Percentiles rank a stretch among this genome's conserved stretches.
phyloP scores from a whole-genome alignment of 495 filamentous ascomycete genomes.

The Pyronema domesticum region DNA sequence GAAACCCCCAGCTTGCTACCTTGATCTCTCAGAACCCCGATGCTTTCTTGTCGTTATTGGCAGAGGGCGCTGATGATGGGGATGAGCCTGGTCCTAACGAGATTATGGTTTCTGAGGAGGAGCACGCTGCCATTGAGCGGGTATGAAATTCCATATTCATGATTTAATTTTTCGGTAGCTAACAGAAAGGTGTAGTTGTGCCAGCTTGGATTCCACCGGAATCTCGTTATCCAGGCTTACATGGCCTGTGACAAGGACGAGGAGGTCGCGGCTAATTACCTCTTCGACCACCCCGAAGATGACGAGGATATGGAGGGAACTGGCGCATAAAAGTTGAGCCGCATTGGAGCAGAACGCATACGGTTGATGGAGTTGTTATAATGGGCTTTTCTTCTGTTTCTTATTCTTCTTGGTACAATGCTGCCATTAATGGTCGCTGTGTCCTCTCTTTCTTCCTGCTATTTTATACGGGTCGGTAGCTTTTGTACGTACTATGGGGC shows the following conservation, averaged over 20 bases:
- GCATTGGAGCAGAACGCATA: not conserved
- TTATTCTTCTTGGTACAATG: not conserved
- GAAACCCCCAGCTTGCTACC: constrained; percentile 84
- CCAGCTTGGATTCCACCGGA: constrained; percentile 77
- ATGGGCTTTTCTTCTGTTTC: not conserved
- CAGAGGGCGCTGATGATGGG: constrained; percentile 54
- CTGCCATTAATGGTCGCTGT: not conserved
- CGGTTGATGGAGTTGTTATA: constrained; percentile 1
- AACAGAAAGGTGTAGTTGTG: constrained; percentile 42
- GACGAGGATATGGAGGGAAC: constrained; percentile 25
- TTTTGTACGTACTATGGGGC: constrained; percentile 1
- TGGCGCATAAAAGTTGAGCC: not conserved
- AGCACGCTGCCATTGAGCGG: constrained; percentile 89
- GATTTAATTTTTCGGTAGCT: not conserved
- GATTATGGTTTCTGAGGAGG: constrained; percentile 84
- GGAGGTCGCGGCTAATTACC: constrained; percentile 89
- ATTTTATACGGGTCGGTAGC: not conserved
- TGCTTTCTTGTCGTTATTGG: constrained; percentile 72
- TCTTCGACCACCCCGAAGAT: constrained; percentile 92
- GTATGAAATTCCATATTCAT: constrained; percentile 35
- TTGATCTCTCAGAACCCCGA: constrained; percentile 81
- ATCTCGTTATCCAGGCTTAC: constrained; percentile 92
- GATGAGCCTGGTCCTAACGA: constrained; percentile 59
- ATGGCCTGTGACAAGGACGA: constrained; percentile 99
- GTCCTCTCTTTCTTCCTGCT: not conserved